phyloP scores from a whole-genome alignment of 1,284 basidiomycete species.

The Stygiomarasmius scandens region DNA sequence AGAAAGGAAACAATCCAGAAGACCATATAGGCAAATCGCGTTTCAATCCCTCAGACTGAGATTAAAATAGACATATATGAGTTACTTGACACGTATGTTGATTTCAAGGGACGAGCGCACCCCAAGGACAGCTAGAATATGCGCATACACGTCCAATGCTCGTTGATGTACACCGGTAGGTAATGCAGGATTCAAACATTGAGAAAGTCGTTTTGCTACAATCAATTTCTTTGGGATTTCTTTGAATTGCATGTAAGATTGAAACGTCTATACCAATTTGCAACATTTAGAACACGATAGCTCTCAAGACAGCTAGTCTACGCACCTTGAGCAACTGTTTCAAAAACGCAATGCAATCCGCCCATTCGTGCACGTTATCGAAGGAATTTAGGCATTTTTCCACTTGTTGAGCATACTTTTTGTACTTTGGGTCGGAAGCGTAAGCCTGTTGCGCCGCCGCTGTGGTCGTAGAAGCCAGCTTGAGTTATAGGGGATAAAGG shows the following conservation, averaged over 20 bases:
- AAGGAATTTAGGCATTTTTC: slow-evolving; percentile 93
- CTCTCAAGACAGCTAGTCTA: slow-evolving; percentile 7
- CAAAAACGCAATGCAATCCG: slow-evolving; percentile 98
- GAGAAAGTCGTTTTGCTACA: slow-evolving; percentile 93
- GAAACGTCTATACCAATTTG: slow-evolving; percentile 69
- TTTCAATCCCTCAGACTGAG: slow-evolving; percentile 85
- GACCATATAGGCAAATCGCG: slow-evolving; percentile 94
- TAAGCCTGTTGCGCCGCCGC: slow-evolving; percentile 52
- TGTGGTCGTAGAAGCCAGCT: slow-evolving; percentile 22
- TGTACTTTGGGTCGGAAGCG: slow-evolving; percentile 89
- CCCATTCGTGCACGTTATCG: slow-evolving; percentile 98
- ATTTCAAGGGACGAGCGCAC: slow-evolving; percentile 49
- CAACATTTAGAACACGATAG: background rate
- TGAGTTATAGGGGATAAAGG: slow-evolving; percentile 10
- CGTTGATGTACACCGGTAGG: slow-evolving; percentile 97
- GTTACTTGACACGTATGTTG: background rate
- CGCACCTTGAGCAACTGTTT: slow-evolving; percentile 91
- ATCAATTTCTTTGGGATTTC: slow-evolving; percentile 95
- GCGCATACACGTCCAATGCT: slow-evolving; percentile 93
- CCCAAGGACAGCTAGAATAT: slow-evolving; percentile 89
- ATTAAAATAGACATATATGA: slow-evolving; percentile 10
- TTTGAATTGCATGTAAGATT: slow-evolving; percentile 89
- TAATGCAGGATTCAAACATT: slow-evolving; percentile 95
- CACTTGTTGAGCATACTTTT: slow-evolving; percentile 90
- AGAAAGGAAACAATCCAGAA: slow-evolving; percentile 96